Evolutionary conservation across 2,329 filamentous ascomycete species (phyloP), one percentile per base, ranked within the genome.

Genomic region (Penicillium capsulatum): DNA sequence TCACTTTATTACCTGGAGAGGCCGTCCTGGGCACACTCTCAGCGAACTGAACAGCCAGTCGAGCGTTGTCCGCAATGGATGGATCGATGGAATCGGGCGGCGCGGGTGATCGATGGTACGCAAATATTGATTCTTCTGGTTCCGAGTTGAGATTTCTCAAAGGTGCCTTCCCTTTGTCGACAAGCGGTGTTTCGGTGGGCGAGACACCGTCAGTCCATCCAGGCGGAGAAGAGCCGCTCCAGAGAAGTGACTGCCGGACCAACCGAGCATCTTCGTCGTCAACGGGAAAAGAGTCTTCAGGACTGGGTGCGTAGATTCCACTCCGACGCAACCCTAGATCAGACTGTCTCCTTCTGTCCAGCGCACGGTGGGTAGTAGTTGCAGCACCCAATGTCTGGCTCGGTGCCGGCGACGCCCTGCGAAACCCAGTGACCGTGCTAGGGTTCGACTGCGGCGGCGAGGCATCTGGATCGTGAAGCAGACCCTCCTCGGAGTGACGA

Each of bases 1-100:
- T 94, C 47, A 92, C 84, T 64, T 92, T 92, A 60, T 78, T 84
- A 14, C 72, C 70, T 3, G 58, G 56, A 7, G 74, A 53, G 6
- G 56, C 49, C 3, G 63, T 53, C 29, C 58, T 53, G 3, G 61
- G 54, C 13, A 64, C 45, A 4, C 47, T 60, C 20, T 68, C 59
- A 40, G 72, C 68, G 41, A 68, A 72, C 39, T 66, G 65, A 28
- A 64, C 63, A n/a, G 70, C 71, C 38, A 73, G 59, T 16, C 62
- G 63, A n/a, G 64, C 71, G 44, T 67, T 59, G 13, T 60, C 66
- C 19, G 65, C 63, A 28, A 73, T 67, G n/a, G 55, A 55, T 26
- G 50, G 31, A 38, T 62, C 59, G n/a, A 51, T 17, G 2, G 42
- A 44, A 17, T 55, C 52, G n/a, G 16, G 16, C 7, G 34, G 40